A percentile compares a stretch with the other conserved stretches of the same genome.
These are phyloP conservation scores for Malus sylvestris DNA, from an alignment of 306 rosid genomes.

Conservation along the genomic window DNA sequence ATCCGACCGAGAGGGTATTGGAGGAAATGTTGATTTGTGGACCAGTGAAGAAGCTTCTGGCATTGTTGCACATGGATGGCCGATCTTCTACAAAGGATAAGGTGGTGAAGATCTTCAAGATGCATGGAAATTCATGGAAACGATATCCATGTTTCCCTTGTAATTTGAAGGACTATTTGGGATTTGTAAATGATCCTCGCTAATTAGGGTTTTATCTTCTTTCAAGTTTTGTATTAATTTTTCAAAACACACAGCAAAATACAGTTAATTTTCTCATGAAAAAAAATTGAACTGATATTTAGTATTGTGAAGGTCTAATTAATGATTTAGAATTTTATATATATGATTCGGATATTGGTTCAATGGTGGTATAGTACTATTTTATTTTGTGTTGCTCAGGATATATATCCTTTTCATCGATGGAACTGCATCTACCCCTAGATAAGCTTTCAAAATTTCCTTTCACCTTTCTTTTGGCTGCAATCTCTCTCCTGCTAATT, in stretches of 20 bases:
- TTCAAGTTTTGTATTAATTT: not conserved
- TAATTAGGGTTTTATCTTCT: not conserved
- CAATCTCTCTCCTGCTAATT: not conserved
- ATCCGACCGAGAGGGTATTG: slow-evolving; percentile 32
- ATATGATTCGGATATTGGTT: not conserved
- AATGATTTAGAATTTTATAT: not conserved
- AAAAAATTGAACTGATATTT: not conserved
- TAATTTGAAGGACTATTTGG: slow-evolving; percentile 29
- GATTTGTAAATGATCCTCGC: slow-evolving; percentile 3
- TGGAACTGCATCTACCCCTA: not conserved
- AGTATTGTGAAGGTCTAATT: not conserved
- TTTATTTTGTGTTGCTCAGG: not conserved
- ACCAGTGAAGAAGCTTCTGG: slow-evolving; percentile 42
- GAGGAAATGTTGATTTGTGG: slow-evolving; percentile 52
- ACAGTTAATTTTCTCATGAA: not conserved
- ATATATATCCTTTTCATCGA: not conserved
- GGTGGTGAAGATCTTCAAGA: slow-evolving; percentile 37
- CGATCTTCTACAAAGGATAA: slow-evolving; percentile 32
- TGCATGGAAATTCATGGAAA: slow-evolving; percentile 44
- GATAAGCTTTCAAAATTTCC: not conserved
- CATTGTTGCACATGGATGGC: slow-evolving; percentile 36
- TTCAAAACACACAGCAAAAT: not conserved
- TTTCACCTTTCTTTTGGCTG: not conserved
- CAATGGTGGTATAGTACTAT: not conserved
- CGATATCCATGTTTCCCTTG: slow-evolving; percentile 39